A percentile compares a stretch with the other conserved stretches of the same genome.
Evolutionary conservation across 2,329 filamentous ascomycete genomes (phyloP).

Genomic region (Truncatella angustata): DNA sequence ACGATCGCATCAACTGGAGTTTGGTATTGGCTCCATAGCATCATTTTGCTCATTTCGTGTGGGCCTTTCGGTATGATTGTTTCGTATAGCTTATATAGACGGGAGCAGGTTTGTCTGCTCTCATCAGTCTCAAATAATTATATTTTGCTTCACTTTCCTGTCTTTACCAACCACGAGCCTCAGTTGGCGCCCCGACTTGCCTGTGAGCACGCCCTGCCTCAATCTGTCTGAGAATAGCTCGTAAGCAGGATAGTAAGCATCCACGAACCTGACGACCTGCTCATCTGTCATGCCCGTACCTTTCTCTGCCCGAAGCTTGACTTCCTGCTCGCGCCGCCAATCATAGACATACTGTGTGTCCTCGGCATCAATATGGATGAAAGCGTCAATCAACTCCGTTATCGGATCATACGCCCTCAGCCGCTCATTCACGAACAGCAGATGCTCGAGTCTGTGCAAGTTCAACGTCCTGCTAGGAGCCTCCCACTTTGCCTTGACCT

Average conservation of each 20-base stretch:
- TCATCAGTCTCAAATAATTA: slow-evolving; percentile 41
- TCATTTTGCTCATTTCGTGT: not conserved
- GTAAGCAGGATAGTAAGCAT: slow-evolving; percentile 69
- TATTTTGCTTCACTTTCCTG: slow-evolving; percentile 56
- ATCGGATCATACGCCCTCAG: slow-evolving; percentile 47
- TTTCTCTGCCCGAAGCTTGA: slow-evolving; percentile 60
- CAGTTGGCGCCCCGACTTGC: slow-evolving; percentile 54
- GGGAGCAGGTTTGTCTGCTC: not conserved
- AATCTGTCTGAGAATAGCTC: slow-evolving; percentile 65
- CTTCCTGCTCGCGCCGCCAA: slow-evolving; percentile 83
- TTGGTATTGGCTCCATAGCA: not conserved
- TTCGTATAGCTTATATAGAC: not conserved
- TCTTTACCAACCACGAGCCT: slow-evolving; percentile 60
- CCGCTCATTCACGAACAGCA: slow-evolving; percentile 48
- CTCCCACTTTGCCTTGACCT: slow-evolving; percentile 51
- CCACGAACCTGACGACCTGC: slow-evolving; percentile 72
- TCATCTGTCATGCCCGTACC: slow-evolving; percentile 81
- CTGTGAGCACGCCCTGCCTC: slow-evolving; percentile 53
- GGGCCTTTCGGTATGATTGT: not conserved
- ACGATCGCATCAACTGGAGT: slow-evolving; percentile 12
- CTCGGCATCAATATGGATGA: slow-evolving; percentile 66
- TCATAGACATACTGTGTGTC: slow-evolving; percentile 74
- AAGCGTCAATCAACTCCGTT: slow-evolving; percentile 50
- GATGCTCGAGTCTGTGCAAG: slow-evolving; percentile 46
- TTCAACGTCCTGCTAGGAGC: slow-evolving; percentile 47